Evolutionary conservation across 2,329 filamentous ascomycete genomes (phyloP), one percentile per base, ranked within the genome.

Genomic region (Fusarium sp.): DNA sequence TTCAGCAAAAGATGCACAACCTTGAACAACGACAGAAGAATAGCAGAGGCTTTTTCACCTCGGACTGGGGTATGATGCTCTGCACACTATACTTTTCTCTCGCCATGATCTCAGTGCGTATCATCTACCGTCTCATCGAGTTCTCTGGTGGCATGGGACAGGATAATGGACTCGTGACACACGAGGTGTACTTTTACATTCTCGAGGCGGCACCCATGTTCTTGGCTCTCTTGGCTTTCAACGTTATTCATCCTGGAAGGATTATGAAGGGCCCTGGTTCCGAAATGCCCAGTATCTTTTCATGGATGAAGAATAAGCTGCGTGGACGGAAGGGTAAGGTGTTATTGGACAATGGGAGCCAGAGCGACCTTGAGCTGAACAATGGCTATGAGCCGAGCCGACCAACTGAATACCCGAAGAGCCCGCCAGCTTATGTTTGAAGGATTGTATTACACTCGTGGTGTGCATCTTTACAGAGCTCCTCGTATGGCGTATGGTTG

Each of bases 111-210:
- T 73, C 74, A 0, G 67, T 78, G 13, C 81, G 84, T 12, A 87
- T 87, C 58, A 76, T 85, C 50, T 87, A 81, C 71, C 80, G 85
- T 3, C 73, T 87, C 2, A 67, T 77, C 15, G 83, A 87, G 60
- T 86, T 82, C 64, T 78, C 78, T 0, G 74, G 75, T 1, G 81
- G 79, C 0, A 66, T 78, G 29, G 64, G 53, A 0, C 47, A 62
- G 8, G 64, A 72, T 1, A 73, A 72, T 6, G 34, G 49, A 0
- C 41, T 71, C 0, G 43, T 56, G 0, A 68, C 65, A 0, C 75
- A 81, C 15, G 81, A 83, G 67, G 76, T 74, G 51, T 83, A 75
- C 53, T 83, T 83, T 47, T 82, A 77, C 56, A 70, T 78, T 7
- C 79, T 83, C 38, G 80, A 84, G 64, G 76, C 74, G 0, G 63